Evolutionary conservation across 176 grass and related monocot species (phyloP).

Genomic region (Carex pumila): DNA sequence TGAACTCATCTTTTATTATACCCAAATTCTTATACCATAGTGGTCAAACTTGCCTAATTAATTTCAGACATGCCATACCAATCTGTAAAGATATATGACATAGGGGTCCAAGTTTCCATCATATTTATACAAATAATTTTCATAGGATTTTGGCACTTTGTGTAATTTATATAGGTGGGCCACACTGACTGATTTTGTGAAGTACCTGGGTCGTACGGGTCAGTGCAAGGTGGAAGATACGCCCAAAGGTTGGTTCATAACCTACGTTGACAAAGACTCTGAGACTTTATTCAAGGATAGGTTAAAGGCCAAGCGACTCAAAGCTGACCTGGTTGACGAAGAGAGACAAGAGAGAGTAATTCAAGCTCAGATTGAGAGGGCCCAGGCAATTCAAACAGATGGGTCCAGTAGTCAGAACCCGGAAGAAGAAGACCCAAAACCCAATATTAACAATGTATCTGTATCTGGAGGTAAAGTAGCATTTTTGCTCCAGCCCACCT

Average conservation of each 20-base stretch:
- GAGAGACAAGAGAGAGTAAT: constrained; percentile 81
- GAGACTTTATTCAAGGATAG: constrained; percentile 73
- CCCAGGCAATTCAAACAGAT: constrained; percentile 20
- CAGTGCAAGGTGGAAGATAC: constrained; percentile 92
- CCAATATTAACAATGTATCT: constrained; percentile 9
- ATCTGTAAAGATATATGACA: too few relatives aligned
- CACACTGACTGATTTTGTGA: constrained; percentile 75
- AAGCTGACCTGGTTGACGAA: constrained; percentile 63
- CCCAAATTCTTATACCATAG: too few relatives aligned
- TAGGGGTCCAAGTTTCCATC: too few relatives aligned
- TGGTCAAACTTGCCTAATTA: too few relatives aligned
- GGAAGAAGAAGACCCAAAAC: background rate
- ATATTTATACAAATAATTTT: too few relatives aligned
- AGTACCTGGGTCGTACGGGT: constrained; percentile 57
- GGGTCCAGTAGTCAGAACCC: constrained; percentile 24
- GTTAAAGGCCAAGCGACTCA: constrained; percentile 73
- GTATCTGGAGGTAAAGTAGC: constrained; percentile 48
- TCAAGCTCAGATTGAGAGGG: constrained; percentile 69
- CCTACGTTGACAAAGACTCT: constrained; percentile 80
- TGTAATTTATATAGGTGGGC: constrained; percentile 27
- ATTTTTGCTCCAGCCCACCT: constrained; percentile 41
- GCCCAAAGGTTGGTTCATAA: constrained; percentile 93
- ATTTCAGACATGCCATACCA: too few relatives aligned
- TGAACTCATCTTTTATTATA: too few relatives aligned
- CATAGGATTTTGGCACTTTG: too few relatives aligned